Evolutionary conservation across 208 protist genomes (phyloP), one percentile per base, ranked within the genome.

Genomic region (Trichomonas vaginalis): DNA sequence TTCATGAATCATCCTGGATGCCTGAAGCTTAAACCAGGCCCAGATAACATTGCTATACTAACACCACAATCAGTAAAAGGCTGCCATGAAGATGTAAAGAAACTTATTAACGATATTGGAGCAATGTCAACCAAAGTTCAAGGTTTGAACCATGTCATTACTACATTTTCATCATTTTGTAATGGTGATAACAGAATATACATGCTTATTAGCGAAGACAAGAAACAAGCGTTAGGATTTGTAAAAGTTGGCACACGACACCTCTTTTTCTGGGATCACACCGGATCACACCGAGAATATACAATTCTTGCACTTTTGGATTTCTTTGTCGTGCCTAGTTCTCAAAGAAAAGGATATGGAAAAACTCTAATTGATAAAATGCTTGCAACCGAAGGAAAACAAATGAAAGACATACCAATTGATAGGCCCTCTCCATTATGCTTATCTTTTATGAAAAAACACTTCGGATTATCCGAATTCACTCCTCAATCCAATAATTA

Each of bases 351-450:
- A 51, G 86, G 86, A 35, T 51, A 92, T 51, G 86, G 86, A 51
- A 92, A 51, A 51, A 51, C 10, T 39, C 35, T 92, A 45, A 92
- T 92, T 3, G 86, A 92, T 47, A 51, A n/a, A 92, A 92, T 92
- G 86, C 45, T 92, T 17, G 40, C 23, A 92, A 27, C 42, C 15
- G 40, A 92, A 39, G 14, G 45, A n/a, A 56, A 56, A 32, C 45
- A 92, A 51, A 92, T 92, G 86, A 48, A 51, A 21, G 40, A 92
- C n/a, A 92, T 92, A 35, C 86, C 86, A 39, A 92, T 92, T 51
- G 86, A 92, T 32, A 9, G 45, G 1, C 86, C 86, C 8, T 92
- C 86, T 39, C 12, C 12, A 2, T 32, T 92, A 14, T 92, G 86
- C 37, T 39, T 92, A 0, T 35, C 15, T 1, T 92, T 92, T 51